phyloP scores from a whole-genome alignment of 768 basidiomycete species.

The Mycena leptocephala region DNA sequence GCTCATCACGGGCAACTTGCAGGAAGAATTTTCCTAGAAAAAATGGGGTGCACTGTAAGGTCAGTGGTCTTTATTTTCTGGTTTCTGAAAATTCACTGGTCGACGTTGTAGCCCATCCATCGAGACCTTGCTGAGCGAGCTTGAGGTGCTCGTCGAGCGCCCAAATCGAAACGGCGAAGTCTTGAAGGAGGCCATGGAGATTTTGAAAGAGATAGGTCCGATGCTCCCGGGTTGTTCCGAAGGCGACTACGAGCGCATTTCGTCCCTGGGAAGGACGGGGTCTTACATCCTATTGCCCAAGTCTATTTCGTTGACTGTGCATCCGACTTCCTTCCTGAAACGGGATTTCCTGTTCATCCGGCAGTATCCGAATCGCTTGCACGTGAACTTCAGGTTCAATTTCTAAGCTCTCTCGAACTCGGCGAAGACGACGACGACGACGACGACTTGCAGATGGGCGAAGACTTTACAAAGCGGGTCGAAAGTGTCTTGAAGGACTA shows the following conservation, averaged over 20 bases:
- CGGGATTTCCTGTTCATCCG: slow-evolving; percentile 6
- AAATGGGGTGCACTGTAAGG: slow-evolving; percentile 32
- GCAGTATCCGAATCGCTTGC: slow-evolving; percentile 28
- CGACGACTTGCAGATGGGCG: slow-evolving; percentile 43
- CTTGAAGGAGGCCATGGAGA: slow-evolving; percentile 1
- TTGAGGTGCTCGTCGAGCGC: slow-evolving; percentile 1
- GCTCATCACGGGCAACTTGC: neutral
- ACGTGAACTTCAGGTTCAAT: slow-evolving; percentile 21
- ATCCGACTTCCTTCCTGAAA: slow-evolving; percentile 24
- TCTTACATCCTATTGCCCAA: slow-evolving; percentile 10
- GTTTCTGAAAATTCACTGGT: neutral
- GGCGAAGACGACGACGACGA: slow-evolving; percentile 30
- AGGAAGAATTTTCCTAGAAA: slow-evolving; percentile 12
- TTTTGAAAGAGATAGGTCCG: slow-evolving; percentile 20
- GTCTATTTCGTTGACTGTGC: slow-evolving; percentile 19
- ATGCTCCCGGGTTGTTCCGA: neutral
- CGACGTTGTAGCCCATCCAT: slow-evolving; percentile 17
- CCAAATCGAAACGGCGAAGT: neutral
- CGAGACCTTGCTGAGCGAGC: slow-evolving; percentile 23
- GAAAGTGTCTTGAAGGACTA: slow-evolving; percentile 42
- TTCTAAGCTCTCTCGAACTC: slow-evolving; percentile 35
- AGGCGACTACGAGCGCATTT: slow-evolving; percentile 1
- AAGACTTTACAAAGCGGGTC: slow-evolving; percentile 45
- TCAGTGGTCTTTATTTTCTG: neutral
- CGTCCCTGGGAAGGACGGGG: slow-evolving; percentile 22